Percentiles rank a stretch among this genome's conserved stretches.
Evolutionary conservation across 495 filamentous ascomycete genomes (phyloP).

Genomic region (Daldinia grandis): DNA sequence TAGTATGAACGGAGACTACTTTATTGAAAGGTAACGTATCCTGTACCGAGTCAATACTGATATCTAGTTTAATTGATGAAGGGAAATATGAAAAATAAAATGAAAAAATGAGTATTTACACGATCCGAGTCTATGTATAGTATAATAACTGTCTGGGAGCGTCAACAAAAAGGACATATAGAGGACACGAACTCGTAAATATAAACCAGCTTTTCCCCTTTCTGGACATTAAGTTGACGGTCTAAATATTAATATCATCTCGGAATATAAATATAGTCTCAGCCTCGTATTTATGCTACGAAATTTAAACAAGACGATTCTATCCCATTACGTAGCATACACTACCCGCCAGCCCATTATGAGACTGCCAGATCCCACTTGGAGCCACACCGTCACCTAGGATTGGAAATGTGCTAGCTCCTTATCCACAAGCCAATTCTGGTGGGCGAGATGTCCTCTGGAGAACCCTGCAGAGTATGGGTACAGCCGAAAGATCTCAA

Average conservation of each 20-base stretch:
- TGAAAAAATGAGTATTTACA: not conserved
- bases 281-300: not conserved
- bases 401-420: constrained; percentile 5
- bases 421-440: constrained; percentile 8
- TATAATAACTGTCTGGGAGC: not conserved
- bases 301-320: not conserved
- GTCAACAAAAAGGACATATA: not conserved
- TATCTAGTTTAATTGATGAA: not conserved
- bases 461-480: constrained; percentile 31
- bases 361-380: not conserved
- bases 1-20: constrained; percentile 7
- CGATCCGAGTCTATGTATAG: not conserved
- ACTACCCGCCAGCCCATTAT: not conserved
- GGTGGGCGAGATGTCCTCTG: constrained; percentile 10
- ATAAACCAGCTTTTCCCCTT: not conserved
- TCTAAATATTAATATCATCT: not conserved
- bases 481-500: constrained; percentile 34
- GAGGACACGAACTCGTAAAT: not conserved
- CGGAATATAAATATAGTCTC: not conserved
- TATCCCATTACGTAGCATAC: not conserved
- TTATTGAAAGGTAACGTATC: not conserved
- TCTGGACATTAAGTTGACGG: not conserved
- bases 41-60: constrained; percentile 4
- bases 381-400: not conserved
- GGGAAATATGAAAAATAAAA: not conserved